These are phyloP conservation scores for Penicillium antarcticum DNA, from an alignment of 495 filamentous ascomycete species.

Conservation along the genomic window DNA sequence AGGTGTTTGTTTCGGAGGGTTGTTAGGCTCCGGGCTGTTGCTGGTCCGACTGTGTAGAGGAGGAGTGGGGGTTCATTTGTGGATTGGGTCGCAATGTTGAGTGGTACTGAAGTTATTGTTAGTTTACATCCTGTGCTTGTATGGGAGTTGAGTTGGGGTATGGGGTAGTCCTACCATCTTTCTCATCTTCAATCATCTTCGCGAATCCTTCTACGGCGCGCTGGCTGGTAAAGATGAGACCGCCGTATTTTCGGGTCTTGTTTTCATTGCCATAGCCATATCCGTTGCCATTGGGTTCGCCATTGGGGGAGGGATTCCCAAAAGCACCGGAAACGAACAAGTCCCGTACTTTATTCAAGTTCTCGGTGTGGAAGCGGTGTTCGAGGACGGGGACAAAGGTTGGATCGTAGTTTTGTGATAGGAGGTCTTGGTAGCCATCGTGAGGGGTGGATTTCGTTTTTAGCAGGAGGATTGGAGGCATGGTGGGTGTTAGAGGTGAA, in stretches of 20 bases:
- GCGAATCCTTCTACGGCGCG: conserved; percentile 86
- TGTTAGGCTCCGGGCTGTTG: conserved; percentile 71
- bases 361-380: conserved; percentile 55
- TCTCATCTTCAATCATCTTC: conserved; percentile 50
- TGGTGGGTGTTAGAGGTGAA: not conserved
- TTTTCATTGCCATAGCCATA: not conserved
- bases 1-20: conserved; percentile 47
- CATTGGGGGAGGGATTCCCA: not conserved
- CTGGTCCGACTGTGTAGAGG: conserved; percentile 89
- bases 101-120: not conserved
- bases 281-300: not conserved
- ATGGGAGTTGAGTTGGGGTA: too few relatives aligned
- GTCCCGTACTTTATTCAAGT: conserved; percentile 41
- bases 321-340: conserved; percentile 37
- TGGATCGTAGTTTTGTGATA: conserved; percentile 53
- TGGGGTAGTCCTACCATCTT: conserved; percentile 23
- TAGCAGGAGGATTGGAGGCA: conserved; percentile 63
- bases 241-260: conserved; percentile 58
- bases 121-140: conserved; percentile 11
- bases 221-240: conserved; percentile 90
- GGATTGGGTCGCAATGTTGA: too few relatives aligned
- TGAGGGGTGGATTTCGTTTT: conserved; percentile 79
- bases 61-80: conserved; percentile 37
- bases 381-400: conserved; percentile 81
- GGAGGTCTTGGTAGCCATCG: conserved; percentile 77